phyloP scores from a whole-genome alignment of 2,329 filamentous ascomycete genomes.

The Scedosporium minutisporum region DNA sequence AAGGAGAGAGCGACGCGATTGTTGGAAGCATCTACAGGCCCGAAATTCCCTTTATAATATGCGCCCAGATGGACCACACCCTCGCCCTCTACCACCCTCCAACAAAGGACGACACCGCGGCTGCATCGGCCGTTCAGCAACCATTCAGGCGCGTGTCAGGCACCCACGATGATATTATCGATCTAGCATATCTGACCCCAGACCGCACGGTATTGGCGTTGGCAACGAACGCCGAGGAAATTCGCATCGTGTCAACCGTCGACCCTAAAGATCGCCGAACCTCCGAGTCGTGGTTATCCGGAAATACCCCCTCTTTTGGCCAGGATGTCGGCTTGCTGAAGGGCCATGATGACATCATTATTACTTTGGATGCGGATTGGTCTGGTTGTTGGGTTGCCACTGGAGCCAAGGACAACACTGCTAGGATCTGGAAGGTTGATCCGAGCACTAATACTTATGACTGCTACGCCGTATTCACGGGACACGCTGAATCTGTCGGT shows the following conservation, averaged over 20 bases:
- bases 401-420: constrained; percentile 93
- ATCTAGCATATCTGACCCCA: constrained; percentile 75
- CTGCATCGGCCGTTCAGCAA: constrained; percentile 24
- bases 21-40: constrained; percentile 60
- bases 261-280: constrained; percentile 22
- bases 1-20: constrained; percentile 56
- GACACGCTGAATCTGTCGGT: constrained; percentile 88
- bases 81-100: constrained; percentile 58
- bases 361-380: constrained; percentile 90
- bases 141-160: constrained; percentile 77
- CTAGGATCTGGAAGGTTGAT: constrained; percentile 82
- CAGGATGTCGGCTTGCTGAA: constrained; percentile 78
- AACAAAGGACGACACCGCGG: constrained; percentile 24
- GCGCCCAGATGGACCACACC: constrained; percentile 83
- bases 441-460: constrained; percentile 61
- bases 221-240: constrained; percentile 89
- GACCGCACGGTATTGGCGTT: constrained; percentile 77
- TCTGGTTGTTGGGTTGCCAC: constrained; percentile 95
- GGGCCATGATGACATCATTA: constrained; percentile 91
- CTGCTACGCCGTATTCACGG: constrained; percentile 76
- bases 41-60: constrained; percentile 61
- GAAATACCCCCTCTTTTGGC: constrained; percentile 60
- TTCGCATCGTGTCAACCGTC: constrained; percentile 71
- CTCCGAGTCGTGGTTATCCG: constrained; percentile 9
- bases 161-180: constrained; percentile 96